Conservation (phyloP, 2,329 filamentous ascomycete species). For the Calonectria pseudoreteaudii region DNA sequence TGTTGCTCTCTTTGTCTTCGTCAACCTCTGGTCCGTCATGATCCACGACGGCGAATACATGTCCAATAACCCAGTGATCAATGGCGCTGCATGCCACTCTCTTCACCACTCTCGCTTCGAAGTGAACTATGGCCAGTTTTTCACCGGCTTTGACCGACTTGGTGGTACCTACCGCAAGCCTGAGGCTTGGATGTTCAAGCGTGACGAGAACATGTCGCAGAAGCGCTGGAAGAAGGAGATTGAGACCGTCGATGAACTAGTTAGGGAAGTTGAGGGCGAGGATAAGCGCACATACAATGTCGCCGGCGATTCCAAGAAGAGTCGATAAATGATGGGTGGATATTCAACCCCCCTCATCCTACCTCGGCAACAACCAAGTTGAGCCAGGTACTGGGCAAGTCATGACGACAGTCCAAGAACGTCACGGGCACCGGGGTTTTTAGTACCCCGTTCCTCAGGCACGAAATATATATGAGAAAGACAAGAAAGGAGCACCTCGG, state of each 20-base stretch:
- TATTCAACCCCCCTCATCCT: background rate
- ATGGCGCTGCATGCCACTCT: slow-evolving; percentile 91
- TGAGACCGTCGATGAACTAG: slow-evolving; percentile 80
- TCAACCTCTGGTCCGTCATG: slow-evolving; percentile 97
- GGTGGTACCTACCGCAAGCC: slow-evolving; percentile 89
- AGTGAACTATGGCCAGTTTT: slow-evolving; percentile 93
- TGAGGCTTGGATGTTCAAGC: slow-evolving; percentile 85
- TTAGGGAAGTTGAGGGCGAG: slow-evolving; percentile 75
- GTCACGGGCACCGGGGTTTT: background rate
- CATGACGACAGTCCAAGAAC: background rate
- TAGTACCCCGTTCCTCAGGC: background rate
- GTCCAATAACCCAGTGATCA: slow-evolving; percentile 89
- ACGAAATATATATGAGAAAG: background rate
- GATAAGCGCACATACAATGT: slow-evolving; percentile 62
- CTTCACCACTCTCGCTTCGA: slow-evolving; percentile 73
- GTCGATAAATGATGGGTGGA: slow-evolving; percentile 23
- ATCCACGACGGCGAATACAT: slow-evolving; percentile 97
- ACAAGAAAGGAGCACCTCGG: background rate
- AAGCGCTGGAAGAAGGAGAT: slow-evolving; percentile 83
- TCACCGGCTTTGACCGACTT: slow-evolving; percentile 89
- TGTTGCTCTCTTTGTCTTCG: slow-evolving; percentile 86
- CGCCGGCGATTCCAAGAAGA: slow-evolving; percentile 58
- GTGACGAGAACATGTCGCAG: slow-evolving; percentile 86
- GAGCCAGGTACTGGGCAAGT: background rate
- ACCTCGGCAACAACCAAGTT: background rate